Percentiles rank a stretch among this genome's conserved stretches.
Conservation (phyloP, 768 basidiomycete genomes). For the Psilocybe tampanensis region DNA sequence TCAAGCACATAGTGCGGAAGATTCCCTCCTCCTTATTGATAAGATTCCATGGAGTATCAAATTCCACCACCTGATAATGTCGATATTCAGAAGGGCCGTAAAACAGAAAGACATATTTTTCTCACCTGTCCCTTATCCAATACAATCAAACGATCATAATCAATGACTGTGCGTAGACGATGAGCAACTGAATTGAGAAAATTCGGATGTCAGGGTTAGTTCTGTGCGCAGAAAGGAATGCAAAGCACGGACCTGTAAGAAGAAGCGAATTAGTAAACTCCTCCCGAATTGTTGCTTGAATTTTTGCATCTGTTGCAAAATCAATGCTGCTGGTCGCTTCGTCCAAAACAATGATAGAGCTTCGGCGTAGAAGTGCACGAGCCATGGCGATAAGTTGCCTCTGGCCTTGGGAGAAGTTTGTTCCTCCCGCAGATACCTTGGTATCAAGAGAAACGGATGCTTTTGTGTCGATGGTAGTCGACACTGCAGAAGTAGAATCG, state of each 20-base stretch:
- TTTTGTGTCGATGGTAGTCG: constrained; percentile 61
- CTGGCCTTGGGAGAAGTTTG: constrained; percentile 94
- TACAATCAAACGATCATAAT: constrained; percentile 80
- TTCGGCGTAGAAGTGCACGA: constrained; percentile 71
- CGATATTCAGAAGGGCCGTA: background rate
- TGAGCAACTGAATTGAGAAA: constrained; percentile 57
- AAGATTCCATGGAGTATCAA: constrained; percentile 73
- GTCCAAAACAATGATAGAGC: constrained; percentile 76
- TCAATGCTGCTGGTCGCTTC: constrained; percentile 89
- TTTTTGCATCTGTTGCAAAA: constrained; percentile 88
- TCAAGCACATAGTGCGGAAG: constrained; percentile 71
- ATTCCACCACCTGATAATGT: constrained; percentile 50
- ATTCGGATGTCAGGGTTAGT: background rate
- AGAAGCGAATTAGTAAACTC: constrained; percentile 80
- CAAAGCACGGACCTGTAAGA: constrained; percentile 57
- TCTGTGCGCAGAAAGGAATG: background rate
- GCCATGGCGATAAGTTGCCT: constrained; percentile 89
- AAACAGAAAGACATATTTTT: background rate
- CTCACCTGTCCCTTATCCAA: constrained; percentile 67
- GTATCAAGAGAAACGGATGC: constrained; percentile 69
- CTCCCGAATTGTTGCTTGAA: constrained; percentile 84
- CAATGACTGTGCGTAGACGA: constrained; percentile 76
- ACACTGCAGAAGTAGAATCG: constrained; percentile 43
- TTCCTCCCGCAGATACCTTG: constrained; percentile 81
- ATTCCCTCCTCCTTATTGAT: constrained; percentile 64